Percentiles rank a stretch among this genome's conserved stretches.
These are phyloP conservation scores for Dictyostelium purpureum DNA, from an alignment of 78 protist genomes.

Conservation along the genomic window DNA sequence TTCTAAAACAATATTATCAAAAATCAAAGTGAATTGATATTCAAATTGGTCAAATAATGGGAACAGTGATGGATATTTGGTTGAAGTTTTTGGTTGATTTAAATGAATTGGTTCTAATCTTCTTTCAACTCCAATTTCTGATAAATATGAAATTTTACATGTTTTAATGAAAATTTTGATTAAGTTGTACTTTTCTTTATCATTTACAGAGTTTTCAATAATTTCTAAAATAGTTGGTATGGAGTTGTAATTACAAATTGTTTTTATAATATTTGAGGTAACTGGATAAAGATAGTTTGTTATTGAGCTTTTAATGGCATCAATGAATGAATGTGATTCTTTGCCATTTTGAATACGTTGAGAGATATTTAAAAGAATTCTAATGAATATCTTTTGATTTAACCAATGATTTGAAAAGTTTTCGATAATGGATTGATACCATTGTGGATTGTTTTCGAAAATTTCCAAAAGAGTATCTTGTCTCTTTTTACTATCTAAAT, in stretches of 20 bases:
- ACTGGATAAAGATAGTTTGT: conserved; percentile 28
- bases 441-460: not conserved
- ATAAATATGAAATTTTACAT: not conserved
- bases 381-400: conserved; percentile 1
- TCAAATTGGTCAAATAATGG: conserved; percentile 22
- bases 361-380: conserved; percentile 14
- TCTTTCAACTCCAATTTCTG: not conserved
- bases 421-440: conserved; percentile 8
- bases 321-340: conserved; percentile 16
- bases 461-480: not conserved
- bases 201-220: not conserved
- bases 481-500: not conserved
- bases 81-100: not conserved
- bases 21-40: not conserved
- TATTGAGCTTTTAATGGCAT: conserved; percentile 40
- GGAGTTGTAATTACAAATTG: conserved; percentile 13
- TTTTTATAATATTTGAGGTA: conserved; percentile 14
- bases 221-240: not conserved
- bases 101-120: conserved; percentile 36
- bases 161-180: not conserved
- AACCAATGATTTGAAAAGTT: not conserved
- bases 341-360: conserved; percentile 18
- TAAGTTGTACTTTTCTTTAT: not conserved
- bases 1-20: not conserved
- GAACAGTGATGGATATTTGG: not conserved